Percentiles rank a stretch among this genome's conserved stretches.
Conservation (phyloP, 257 asterid species). For the Gynochthodes officinalis region DNA sequence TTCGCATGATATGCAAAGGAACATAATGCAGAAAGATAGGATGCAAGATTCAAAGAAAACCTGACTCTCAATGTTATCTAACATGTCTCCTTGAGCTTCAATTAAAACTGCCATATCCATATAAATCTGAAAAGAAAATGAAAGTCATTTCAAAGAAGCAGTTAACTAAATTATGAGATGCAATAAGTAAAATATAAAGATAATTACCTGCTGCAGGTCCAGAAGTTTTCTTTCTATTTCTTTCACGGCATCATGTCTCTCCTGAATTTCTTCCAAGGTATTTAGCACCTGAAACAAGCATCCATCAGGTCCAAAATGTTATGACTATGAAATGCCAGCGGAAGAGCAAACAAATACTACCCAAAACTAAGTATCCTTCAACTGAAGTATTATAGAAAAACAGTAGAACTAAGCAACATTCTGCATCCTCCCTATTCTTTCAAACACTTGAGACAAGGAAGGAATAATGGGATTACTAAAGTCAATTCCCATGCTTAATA, state of each 20-base stretch:
- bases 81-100: conserved; percentile 77
- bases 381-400: not conserved
- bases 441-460: not conserved
- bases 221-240: conserved; percentile 87
- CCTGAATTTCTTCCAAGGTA: conserved; percentile 86
- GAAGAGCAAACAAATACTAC: not conserved
- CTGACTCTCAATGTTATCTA: conserved; percentile 91
- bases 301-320: not conserved
- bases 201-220: conserved; percentile 70
- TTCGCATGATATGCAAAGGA: not conserved
- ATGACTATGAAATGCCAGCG: not conserved
- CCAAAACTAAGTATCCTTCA: not conserved
- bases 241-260: conserved; percentile 81
- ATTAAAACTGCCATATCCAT: conserved; percentile 86
- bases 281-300: conserved; percentile 45
- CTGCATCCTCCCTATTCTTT: not conserved
- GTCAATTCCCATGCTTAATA: not conserved
- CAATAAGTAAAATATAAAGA: not conserved
- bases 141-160: conserved; percentile 8
- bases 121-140: conserved; percentile 42
- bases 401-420: not conserved
- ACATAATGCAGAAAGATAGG: not conserved
- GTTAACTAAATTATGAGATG: not conserved
- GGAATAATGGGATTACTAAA: not conserved
- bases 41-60: conserved; percentile 27